phyloP scores from a whole-genome alignment of 352 stramenopile species.

The Globisporangium cylindrosporum region DNA sequence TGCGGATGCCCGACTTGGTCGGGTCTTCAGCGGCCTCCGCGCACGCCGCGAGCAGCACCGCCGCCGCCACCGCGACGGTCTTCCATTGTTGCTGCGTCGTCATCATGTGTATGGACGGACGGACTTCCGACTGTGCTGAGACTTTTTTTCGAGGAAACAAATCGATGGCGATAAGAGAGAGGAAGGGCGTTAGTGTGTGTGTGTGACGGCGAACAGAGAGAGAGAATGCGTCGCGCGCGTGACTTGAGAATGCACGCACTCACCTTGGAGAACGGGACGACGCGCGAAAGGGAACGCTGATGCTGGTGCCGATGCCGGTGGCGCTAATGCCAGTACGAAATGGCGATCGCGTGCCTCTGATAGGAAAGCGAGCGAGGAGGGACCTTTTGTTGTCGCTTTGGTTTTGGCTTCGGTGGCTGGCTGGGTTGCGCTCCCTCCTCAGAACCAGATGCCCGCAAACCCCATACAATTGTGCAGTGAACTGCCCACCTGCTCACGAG shows the following conservation, averaged over 20 bases:
- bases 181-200: neutral
- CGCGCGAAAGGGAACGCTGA: neutral
- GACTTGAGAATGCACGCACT: neutral
- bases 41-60: conserved; percentile 4
- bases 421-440: neutral
- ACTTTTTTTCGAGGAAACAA: neutral
- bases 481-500: neutral
- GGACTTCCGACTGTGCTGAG: neutral
- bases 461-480: neutral
- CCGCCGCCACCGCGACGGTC: neutral
- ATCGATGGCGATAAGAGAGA: neutral
- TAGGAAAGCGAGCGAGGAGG: neutral
- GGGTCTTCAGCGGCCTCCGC: conserved; percentile 25
- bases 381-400: neutral
- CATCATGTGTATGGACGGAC: neutral
- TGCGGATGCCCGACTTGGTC: conserved; percentile 53
- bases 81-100: conserved; percentile 1
- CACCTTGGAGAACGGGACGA: neutral
- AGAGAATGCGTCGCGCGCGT: neutral
- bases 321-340: neutral
- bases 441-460: neutral
- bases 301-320: neutral
- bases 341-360: neutral
- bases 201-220: neutral
- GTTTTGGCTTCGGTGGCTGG: neutral